Conservation (phyloP, 2,329 filamentous ascomycete genomes). For the Trichoderma gracile region DNA sequence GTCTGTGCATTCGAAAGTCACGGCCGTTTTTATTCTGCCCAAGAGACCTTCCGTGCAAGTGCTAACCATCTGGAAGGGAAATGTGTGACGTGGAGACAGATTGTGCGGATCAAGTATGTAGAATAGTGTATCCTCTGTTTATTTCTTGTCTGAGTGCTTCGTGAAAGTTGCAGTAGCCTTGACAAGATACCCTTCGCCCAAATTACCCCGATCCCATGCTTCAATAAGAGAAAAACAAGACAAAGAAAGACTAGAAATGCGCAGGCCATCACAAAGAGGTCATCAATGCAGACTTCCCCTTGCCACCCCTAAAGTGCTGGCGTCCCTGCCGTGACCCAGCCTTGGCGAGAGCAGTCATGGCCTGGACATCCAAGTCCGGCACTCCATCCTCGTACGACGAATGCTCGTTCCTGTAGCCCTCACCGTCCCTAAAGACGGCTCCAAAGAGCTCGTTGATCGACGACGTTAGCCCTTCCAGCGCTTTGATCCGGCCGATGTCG, state of each 20-base stretch:
- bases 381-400: constrained; percentile 34
- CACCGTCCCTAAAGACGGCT: constrained; percentile 74
- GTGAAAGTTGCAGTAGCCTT: too few species aligned
- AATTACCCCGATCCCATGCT: too few species aligned
- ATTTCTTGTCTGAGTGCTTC: not conserved
- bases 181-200: too few species aligned
- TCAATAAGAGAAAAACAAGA: not conserved
- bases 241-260: too few species aligned
- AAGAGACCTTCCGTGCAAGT: not conserved
- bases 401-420: constrained; percentile 59
- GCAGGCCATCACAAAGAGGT: constrained; percentile 1
- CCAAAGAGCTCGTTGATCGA: constrained; percentile 70
- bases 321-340: constrained; percentile 6
- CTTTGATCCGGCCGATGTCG: constrained; percentile 72
- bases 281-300: constrained; percentile 2
- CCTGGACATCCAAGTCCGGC: constrained; percentile 33
- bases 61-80: not conserved
- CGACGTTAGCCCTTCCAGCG: constrained; percentile 70
- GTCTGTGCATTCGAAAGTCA: too few species aligned
- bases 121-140: not conserved
- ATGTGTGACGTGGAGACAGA: not conserved
- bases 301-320: constrained; percentile 7
- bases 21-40: not conserved
- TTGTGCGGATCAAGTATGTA: not conserved
- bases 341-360: constrained; percentile 19